Evolutionary conservation across 768 basidiomycete genomes (phyloP).

Genomic region (Boletus vermiculosoides): DNA sequence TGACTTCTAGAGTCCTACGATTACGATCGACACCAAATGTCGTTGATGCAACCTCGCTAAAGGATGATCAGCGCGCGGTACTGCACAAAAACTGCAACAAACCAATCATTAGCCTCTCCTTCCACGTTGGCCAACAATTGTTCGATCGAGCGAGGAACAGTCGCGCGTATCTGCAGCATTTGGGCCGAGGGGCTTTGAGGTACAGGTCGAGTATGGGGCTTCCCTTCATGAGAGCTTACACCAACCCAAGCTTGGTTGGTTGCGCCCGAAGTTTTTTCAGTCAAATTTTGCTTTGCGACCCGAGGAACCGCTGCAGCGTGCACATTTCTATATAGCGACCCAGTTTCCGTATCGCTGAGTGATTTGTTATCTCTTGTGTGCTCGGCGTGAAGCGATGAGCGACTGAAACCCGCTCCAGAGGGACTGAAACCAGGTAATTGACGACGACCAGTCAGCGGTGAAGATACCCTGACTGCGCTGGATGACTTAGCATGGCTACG

Average conservation of each 20-base stretch:
- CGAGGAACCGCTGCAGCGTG: neutral
- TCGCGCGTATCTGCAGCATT: neutral
- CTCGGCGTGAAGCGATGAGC: neutral
- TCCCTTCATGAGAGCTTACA: slow-evolving; percentile 11
- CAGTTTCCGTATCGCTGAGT: slow-evolving; percentile 1
- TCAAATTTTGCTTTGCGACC: neutral
- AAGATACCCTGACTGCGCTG: slow-evolving; percentile 5
- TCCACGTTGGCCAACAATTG: neutral
- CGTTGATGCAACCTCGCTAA: slow-evolving; percentile 3
- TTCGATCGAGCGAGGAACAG: neutral
- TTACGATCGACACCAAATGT: neutral
- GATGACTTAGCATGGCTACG: slow-evolving; percentile 6
- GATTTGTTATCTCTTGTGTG: neutral
- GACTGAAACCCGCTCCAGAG: neutral
- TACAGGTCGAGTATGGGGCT: slow-evolving; percentile 3
- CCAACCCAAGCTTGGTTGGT: neutral
- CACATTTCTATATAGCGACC: neutral
- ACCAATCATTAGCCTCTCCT: slow-evolving; percentile 7
- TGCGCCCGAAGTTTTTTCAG: neutral
- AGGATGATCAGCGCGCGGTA: neutral
- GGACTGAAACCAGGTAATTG: neutral
- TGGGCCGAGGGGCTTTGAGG: neutral
- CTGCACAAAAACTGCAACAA: neutral
- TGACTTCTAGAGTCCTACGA: neutral
- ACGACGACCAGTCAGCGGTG: slow-evolving; percentile 10